Base-by-base conservation (phyloP, 1,284 basidiomycete species). In the Tremellales sp. region DNA sequence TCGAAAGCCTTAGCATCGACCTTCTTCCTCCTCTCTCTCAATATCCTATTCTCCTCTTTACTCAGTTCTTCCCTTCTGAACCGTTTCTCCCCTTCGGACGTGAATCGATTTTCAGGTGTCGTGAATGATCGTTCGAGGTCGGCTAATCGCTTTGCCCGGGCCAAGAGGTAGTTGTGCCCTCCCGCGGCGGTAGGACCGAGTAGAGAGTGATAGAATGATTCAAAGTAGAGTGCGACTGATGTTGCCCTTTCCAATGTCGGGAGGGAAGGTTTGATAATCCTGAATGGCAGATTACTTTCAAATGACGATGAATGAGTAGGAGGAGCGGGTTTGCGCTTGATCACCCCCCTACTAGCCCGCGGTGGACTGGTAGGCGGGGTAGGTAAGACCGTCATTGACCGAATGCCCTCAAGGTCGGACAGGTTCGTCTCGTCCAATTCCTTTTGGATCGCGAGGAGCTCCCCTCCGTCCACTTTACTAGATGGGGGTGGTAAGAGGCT, bases 201-300 rank as follows among this genome's bases (percentile, higher is more conserved):
- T 42, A 96, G 78, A n/a, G 87, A 82, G 70, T 91, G 93, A 71
- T 97, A 98, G 40, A 92, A 80, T 64, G 93, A 94, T 78, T 98
- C 93, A 73, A 97, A 96, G 79, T 85, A 96, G 72, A 97, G 89
- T 67, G 89, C 85, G 45, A 87, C 84, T 11, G 91, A 86, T 42
- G 92, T 89, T 46, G 91, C 89, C 70, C 87, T 91, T 74, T 97
- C 93, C 65, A 97, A 78, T 15, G 94, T 97, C 40, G 84, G 80
- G 43, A 97, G 79, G 43, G 89, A 91, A 22, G 91, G 90, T 12
- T 80, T 82, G 64, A 93, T 84, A 46, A 65, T 48, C 26, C 64
- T 24, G 56, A 67, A 67, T 24, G 60, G 61, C 7, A 57, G 36
- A n/a, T 31, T 33, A 25, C 49, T 6, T 13, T n/a, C 6, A 6